Evolutionary conservation across 1,284 basidiomycete species (phyloP).

Genomic region (Sanguinoderma infundibulare): DNA sequence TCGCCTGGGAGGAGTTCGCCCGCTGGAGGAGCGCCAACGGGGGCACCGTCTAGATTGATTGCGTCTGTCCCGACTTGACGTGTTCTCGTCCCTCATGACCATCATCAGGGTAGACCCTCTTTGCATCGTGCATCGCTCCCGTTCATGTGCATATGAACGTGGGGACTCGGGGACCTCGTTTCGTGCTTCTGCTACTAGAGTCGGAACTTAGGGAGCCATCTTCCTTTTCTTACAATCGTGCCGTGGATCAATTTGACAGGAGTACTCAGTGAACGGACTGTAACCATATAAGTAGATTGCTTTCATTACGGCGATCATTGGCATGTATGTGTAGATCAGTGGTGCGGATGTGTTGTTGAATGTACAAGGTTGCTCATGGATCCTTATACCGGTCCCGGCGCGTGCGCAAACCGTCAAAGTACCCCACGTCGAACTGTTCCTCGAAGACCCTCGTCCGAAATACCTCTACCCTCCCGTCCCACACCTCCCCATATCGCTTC

Average conservation of each 20-base stretch:
- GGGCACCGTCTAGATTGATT: slow-evolving; percentile 35
- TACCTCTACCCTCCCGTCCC: slow-evolving; percentile 53
- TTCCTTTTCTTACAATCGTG: too few species aligned
- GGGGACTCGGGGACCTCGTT: slow-evolving; percentile 1
- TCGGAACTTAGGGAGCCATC: too few species aligned
- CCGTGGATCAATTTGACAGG: too few species aligned
- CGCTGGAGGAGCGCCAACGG: slow-evolving; percentile 67
- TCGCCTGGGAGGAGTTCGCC: slow-evolving; percentile 79
- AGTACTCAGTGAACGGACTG: slow-evolving; percentile 6
- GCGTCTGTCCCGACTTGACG: not conserved
- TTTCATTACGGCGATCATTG: slow-evolving; percentile 8
- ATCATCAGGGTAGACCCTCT: not conserved
- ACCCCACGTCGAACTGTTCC: slow-evolving; percentile 17
- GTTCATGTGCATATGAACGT: not conserved
- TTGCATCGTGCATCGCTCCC: not conserved
- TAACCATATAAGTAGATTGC: slow-evolving; percentile 9
- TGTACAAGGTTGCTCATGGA: slow-evolving; percentile 10
- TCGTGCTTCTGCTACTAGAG: slow-evolving; percentile 1
- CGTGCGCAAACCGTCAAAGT: slow-evolving; percentile 15
- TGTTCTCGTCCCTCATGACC: not conserved
- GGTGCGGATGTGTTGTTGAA: not conserved
- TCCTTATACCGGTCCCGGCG: slow-evolving; percentile 5
- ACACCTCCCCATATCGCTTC: slow-evolving; percentile 49
- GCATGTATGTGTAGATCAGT: not conserved
- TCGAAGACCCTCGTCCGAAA: slow-evolving; percentile 32